These are phyloP conservation scores for Cinchona pubescens DNA, from an alignment of 257 asterid species.

Conservation along the genomic window DNA sequence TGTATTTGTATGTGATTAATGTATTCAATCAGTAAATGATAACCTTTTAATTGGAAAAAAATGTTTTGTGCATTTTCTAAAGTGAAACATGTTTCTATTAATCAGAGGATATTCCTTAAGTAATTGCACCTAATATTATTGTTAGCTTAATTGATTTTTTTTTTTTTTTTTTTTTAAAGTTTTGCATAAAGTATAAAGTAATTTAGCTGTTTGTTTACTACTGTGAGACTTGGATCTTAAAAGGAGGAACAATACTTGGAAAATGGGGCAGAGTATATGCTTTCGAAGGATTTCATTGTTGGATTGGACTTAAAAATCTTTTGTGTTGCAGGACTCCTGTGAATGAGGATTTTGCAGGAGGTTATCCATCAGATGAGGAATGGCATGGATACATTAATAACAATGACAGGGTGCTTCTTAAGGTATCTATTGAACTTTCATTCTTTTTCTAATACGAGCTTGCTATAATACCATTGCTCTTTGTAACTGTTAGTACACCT, in stretches of 20 bases:
- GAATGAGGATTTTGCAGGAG: conserved; percentile 49
- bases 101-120: not conserved
- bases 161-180: too few relatives aligned
- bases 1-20: not conserved
- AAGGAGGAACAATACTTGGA: not conserved
- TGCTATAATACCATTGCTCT: not conserved
- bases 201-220: not conserved
- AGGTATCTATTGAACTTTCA: conserved; percentile 44
- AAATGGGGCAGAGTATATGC: not conserved
- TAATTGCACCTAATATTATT: too few relatives aligned
- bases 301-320: conserved; percentile 17
- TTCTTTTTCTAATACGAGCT: too few relatives aligned
- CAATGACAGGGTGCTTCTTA: conserved; percentile 83
- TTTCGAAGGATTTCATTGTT: not conserved
- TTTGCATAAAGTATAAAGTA: not conserved
- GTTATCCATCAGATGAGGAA: conserved; percentile 72
- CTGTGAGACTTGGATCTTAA: not conserved
- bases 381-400: conserved; percentile 83
- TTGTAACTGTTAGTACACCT: not conserved
- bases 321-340: conserved; percentile 64
- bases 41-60: not conserved
- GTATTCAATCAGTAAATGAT: too few relatives aligned
- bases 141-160: not conserved
- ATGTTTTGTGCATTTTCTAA: too few relatives aligned
- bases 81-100: too few relatives aligned